Base-by-base conservation (phyloP, 2,329 filamentous ascomycete genomes). In the Emergomyces orientalis region DNA sequence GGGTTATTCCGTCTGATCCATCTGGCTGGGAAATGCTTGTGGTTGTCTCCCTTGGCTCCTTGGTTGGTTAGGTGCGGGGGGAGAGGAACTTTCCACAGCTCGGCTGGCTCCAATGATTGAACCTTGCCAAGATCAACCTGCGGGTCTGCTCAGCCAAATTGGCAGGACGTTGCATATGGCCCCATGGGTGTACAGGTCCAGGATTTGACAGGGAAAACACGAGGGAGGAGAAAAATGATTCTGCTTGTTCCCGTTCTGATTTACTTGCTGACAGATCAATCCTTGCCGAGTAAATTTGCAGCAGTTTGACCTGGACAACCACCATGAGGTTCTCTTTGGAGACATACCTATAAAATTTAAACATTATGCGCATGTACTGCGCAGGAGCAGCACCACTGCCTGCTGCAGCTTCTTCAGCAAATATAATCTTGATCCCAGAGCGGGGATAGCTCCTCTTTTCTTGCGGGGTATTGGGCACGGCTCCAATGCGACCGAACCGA, bases 1-100 rank as follows among this genome's bases (percentile, higher is more conserved):
- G 56, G 55, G 27, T 37, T 49, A 49, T 47, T 59, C 56, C 39
- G 39, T 32, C 56, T 34, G 56, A 59, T 59, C 56, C 56, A 59
- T 59, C 56, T 59, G 39, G 56, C 39, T 59, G 56, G 56, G 41
- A 59, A 47, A 17, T 27, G 3, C n/a, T 22, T 39, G 25, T 19
- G 27, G 11, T 58, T 58, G 19, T n/a, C 22, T 32, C 27, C 19
- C 34, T 34, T n/a, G 34, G 54, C 14, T 32, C 34, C 34, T 57
- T 11, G 19, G 0, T 25, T 25, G n/a, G 27, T 5, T 37, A 5
- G n/a, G 11, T 49, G 45, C 22, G 47, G 43, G 27, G 47, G 7
- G 13, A 49, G 3, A 19, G 41, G 41, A 11, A 14, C 13, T 49
- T 49, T n/a, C 11, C 11, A 17, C 22, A 4, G 47, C 3, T 11